Evolutionary conservation across 257 asterid genomes (phyloP).

Genomic region (Nicotiana tomentosiformis): DNA sequence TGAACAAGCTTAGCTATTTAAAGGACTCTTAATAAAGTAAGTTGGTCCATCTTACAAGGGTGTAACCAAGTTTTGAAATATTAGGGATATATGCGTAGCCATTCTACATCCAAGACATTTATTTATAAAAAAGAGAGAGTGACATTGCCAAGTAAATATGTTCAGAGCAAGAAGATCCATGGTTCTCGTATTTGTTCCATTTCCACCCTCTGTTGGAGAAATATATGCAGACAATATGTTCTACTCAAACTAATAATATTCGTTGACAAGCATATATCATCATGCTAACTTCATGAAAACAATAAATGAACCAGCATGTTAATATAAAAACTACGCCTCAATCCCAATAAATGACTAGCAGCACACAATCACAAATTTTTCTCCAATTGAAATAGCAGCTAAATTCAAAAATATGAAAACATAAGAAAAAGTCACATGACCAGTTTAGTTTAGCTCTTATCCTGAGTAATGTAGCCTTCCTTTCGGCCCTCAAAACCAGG

Average conservation of each 20-base stretch:
- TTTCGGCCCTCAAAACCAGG: conserved; percentile 91
- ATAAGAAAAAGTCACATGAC: not conserved
- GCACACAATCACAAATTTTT: not conserved
- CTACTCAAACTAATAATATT: not conserved
- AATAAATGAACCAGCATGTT: not conserved
- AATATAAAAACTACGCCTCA: not conserved
- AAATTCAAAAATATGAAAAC: not conserved
- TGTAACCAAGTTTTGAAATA: not conserved
- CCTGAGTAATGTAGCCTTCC: conserved; percentile 57
- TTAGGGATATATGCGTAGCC: not conserved
- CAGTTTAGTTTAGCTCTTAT: conserved; percentile 28
- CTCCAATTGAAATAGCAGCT: not conserved
- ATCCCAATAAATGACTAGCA: not conserved
- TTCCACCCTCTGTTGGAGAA: not conserved
- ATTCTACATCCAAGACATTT: not conserved
- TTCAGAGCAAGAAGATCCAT: not conserved
- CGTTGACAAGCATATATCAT: not conserved
- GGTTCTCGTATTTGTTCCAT: not conserved
- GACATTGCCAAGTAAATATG: not conserved
- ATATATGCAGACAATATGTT: not conserved
- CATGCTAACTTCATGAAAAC: not conserved
- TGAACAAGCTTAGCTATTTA: not conserved
- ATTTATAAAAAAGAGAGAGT: not conserved
- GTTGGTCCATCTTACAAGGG: not conserved
- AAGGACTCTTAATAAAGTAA: not conserved